Evolutionary conservation across 139 green algal genomes (phyloP), one percentile per base, ranked within the genome.

Genomic region (Tetradesmus obliquus): DNA sequence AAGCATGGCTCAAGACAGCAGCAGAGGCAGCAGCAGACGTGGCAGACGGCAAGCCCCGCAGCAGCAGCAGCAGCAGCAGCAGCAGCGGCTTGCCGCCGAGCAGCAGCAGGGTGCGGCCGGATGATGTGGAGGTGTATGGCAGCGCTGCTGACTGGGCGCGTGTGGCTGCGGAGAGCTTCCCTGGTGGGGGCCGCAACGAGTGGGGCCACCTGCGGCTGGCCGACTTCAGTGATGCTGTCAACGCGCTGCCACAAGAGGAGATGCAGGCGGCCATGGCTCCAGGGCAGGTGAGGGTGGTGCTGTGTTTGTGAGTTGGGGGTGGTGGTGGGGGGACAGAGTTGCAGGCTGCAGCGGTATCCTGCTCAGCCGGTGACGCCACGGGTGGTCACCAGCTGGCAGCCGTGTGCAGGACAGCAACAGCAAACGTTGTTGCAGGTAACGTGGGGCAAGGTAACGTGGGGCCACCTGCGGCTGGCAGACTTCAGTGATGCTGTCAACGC

Each of bases 181-280:
- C 90, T 53, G 90, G 84, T 2, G 17, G 3, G 12, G 84, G 45
- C 22, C 82, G 89, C 20, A 98, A 98, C 91, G 92, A 95, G 87
- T 98, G 96, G 86, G 62, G 93, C 45, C 97, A 99, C 94, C 93
- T 99, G 79, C 92, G 95, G 0, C 51, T 98, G 22, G n/a, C 92
- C 5, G 97, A 99, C 85, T 99, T 97, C 88, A 95, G 90, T 45
- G 97, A 99, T 79, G 91, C 93, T 6, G 94, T 97, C 19, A 93
- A 94, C 10, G 90, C 93, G 55, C 88, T 99, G 58, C 97, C 97
- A 0, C 79, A 93, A 24, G 86, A 88, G 79, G 60, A 93, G n/a
- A 81, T 91, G 91, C 91, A 84, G 53, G 86, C 79, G 20, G 55
- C 53, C 10, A 19, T 88, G 79, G 81, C n/a, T 5, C 22, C 55